phyloP scores from a whole-genome alignment of 176 grass and related monocot species.

The Cenchrus purpureus region DNA sequence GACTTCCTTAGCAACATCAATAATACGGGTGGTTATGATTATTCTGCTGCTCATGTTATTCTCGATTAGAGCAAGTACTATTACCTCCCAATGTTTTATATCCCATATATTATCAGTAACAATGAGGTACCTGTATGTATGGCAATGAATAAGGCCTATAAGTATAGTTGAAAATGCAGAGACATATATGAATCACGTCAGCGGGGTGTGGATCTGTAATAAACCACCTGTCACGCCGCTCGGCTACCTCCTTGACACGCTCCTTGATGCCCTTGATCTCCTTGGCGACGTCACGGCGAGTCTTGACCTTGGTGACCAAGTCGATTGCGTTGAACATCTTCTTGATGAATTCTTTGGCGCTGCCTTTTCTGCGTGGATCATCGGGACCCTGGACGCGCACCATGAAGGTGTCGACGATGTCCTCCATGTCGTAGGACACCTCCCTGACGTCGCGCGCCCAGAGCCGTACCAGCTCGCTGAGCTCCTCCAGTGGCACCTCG shows the following conservation, averaged over 20 bases:
- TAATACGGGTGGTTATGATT: neutral
- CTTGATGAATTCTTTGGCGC: neutral
- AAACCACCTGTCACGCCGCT: neutral
- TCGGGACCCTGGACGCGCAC: neutral
- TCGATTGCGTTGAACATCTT: neutral
- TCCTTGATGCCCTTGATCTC: neutral
- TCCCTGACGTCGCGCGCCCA: neutral
- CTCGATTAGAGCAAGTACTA: neutral
- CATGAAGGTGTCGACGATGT: neutral
- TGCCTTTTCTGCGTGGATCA: neutral
- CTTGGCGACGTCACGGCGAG: neutral
- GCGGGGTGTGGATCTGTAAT: too few relatives aligned
- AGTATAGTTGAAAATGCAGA: too few relatives aligned
- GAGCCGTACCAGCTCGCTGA: neutral
- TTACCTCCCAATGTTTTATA: neutral
- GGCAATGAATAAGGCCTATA: neutral
- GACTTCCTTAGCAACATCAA: neutral
- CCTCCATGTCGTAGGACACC: conserved; percentile 20
- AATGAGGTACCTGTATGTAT: neutral
- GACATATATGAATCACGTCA: too few relatives aligned
- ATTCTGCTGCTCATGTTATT: neutral
- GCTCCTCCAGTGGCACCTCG: neutral
- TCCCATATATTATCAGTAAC: neutral
- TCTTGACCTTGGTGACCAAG: neutral
- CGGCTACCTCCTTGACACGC: neutral